phyloP scores from a whole-genome alignment of 1,139 yeast species.

The Yamadazyma dushanensis region DNA sequence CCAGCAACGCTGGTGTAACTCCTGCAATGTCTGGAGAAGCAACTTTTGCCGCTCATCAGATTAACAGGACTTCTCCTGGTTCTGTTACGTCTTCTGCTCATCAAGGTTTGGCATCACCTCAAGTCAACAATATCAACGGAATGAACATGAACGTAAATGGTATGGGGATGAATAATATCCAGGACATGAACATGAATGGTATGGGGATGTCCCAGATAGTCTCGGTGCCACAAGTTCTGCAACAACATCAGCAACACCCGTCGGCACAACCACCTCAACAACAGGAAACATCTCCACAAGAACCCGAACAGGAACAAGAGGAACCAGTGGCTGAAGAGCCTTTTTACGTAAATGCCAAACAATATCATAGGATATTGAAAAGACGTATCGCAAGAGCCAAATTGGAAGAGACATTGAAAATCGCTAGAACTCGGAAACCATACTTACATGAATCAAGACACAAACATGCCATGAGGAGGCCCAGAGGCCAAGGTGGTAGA shows the following conservation, averaged over 20 bases:
- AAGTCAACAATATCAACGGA: slow-evolving; percentile 7
- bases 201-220: slow-evolving; percentile 1
- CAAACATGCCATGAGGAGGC: slow-evolving; percentile 98
- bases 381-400: slow-evolving; percentile 92
- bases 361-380: slow-evolving; percentile 90
- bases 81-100: slow-evolving; percentile 12
- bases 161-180: not conserved
- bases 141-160: slow-evolving; percentile 10
- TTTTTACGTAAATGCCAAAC: slow-evolving; percentile 96
- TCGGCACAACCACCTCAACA: slow-evolving; percentile 10
- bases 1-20: not conserved
- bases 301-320: slow-evolving; percentile 9
- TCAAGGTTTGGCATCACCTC: slow-evolving; percentile 4
- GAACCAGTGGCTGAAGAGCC: slow-evolving; percentile 66
- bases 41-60: not conserved
- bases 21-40: not conserved
- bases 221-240: slow-evolving; percentile 5
- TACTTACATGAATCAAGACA: slow-evolving; percentile 96
- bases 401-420: slow-evolving; percentile 83
- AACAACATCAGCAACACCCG: slow-evolving; percentile 7
- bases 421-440: slow-evolving; percentile 89
- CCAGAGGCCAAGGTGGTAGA: slow-evolving; percentile 98
- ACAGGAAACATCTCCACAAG: slow-evolving; percentile 12
- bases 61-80: slow-evolving; percentile 11
- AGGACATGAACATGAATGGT: slow-evolving; percentile 2